Percentiles rank a stretch among this genome's conserved stretches.
Conservation (phyloP, 1,284 basidiomycete genomes). For the Ceratobasidium sp. region DNA sequence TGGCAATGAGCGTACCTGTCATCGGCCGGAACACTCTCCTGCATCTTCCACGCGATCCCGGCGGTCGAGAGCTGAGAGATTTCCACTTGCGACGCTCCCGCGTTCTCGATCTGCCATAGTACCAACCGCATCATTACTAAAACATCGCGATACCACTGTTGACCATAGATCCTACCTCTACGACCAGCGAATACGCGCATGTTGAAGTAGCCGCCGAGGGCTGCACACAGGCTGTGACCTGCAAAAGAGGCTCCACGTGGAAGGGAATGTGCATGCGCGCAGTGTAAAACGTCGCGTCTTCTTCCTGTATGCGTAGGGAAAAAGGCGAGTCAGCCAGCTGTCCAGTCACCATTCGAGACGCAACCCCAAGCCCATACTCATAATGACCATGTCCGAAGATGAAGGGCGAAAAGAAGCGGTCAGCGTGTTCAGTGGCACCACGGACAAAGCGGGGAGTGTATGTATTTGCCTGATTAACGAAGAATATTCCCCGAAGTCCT, state of each 20-base stretch:
- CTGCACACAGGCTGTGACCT: conserved; percentile 58
- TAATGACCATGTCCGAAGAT: not conserved
- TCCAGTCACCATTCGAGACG: not conserved
- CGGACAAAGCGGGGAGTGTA: not conserved
- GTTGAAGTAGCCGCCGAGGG: conserved; percentile 61
- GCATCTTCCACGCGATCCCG: conserved; percentile 22
- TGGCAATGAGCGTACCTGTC: not conserved
- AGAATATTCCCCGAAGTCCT: conserved; percentile 5
- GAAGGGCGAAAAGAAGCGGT: conserved; percentile 7
- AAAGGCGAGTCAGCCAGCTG: not conserved
- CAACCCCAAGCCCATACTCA: conserved; percentile 16
- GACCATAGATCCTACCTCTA: conserved; percentile 54
- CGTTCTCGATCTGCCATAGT: conserved; percentile 21
- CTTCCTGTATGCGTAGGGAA: conserved; percentile 53
- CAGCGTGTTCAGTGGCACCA: not conserved
- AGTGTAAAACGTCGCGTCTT: conserved; percentile 61
- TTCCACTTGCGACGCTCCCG: conserved; percentile 22
- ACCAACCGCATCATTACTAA: conserved; percentile 1
- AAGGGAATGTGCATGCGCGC: conserved; percentile 63
- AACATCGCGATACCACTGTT: not conserved
- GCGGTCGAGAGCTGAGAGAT: conserved; percentile 33
- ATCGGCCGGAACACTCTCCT: not conserved
- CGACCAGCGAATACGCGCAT: conserved; percentile 60
- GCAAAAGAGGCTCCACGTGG: conserved; percentile 64
- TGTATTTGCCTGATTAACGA: conserved; percentile 1